Base-by-base conservation (phyloP, 2,329 filamentous ascomycete species). In the Phoma sp. region DNA sequence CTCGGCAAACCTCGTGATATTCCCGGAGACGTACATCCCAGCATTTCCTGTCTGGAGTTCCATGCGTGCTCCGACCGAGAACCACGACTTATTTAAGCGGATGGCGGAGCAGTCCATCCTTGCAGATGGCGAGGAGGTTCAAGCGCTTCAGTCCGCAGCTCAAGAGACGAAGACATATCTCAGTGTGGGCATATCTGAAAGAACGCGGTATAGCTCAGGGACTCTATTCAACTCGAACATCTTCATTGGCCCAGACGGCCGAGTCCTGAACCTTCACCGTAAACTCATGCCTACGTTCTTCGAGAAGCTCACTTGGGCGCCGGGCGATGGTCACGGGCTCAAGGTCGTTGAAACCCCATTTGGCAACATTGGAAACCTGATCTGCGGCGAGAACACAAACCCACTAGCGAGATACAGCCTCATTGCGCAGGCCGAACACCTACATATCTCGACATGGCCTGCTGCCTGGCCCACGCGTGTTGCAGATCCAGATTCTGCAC, bases 331-430 rank as follows among this genome's bases (percentile, higher is more conserved):
- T 0, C 51, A 78, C 25, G 82, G 82, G 0, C 59, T 85, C 4
- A 70, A 67, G 1, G 77, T 84, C 0, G 76, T 78, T 0, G 72
- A 82, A 0, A 82, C 79, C 0, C 52, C 58, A 0, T 75, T 75
- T 41, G 82, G 80, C 1, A 79, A 75, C 47, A 75, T 84, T 8
- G 82, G 81, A 0, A 73, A 67, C 4, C 62, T 84, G 47, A 83
- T 85, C 13, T 85, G 82, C 57, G 82, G 82, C 2, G 83, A 85
- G 65, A 85, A 85, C 43, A 84, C 81, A 0, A 85, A 85, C 55
- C 82, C 82, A 0, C 64, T 85, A 0, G 82, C 82, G 1, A 66
- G 80, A 11, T 85, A 81, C 37, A 59, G 76, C 0, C 63, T 85
- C 2, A 83, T 84, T 72, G 78, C 81, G 0, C 81, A 84, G 56